Base-by-base conservation (phyloP, 345 rosid genomes). In the Brassica incana region DNA sequence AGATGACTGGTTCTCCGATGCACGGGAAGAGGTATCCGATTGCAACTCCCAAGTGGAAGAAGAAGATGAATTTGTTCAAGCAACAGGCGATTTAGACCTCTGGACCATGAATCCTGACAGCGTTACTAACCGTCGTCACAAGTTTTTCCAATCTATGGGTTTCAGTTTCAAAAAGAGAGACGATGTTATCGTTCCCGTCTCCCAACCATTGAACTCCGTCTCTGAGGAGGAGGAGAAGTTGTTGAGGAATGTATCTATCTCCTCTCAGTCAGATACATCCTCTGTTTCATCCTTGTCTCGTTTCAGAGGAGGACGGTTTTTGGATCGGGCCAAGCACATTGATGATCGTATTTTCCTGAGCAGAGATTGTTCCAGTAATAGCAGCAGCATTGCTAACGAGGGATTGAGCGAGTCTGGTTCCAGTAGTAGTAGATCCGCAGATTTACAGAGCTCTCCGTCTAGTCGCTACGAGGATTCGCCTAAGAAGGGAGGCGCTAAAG, bases 11-110 rank as follows among this genome's bases (percentile, higher is more conserved):
- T 90, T 88, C 78, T 84, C 85, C 50, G 95, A 92, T 81, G 88
- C 88, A 62, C 83, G 82, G 1, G 93, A 89, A 83, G 92, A 88
- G 82, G 82, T 82, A 23, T 90, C 89, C 25, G 91, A 87, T 78
- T 75, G 80, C 72, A 83, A 76, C 79, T 81, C 85, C 7, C 86
- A 78, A 78, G 73, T 50, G 1, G 58, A 45, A 45, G 52, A 45
- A 45, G 52, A 48, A 14, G 89, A 87, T 36, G 78, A 78, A 2
- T 80, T 77, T 63, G 83, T 73, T 76, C 81, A 79, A 81, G 61
- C 74, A 29, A 64, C 30, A 2, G 73, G 52, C 27, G 78, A 59
- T 52, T 83, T 80, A 29, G 89, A 87, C 15, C 18, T 84, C 64
- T 91, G 97, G 97, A 79, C 72, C 40, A 79, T 8, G 74, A 82